Base-by-base conservation (phyloP, 2,329 filamentous ascomycete genomes). In the Exserohilum rostratum region DNA sequence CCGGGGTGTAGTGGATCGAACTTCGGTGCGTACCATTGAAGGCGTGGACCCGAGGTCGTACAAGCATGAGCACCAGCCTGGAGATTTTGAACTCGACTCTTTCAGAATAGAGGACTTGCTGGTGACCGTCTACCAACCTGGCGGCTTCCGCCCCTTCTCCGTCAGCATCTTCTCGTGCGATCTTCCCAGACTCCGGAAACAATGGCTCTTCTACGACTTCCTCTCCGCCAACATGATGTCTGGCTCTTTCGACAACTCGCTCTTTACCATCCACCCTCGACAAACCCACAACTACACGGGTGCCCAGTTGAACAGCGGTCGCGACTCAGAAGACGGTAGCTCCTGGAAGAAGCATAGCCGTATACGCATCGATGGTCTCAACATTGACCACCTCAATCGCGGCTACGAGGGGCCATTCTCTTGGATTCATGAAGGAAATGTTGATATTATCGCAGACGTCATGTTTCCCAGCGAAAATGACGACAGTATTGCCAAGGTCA, bases 131-230 rank as follows among this genome's bases (percentile, higher is more conserved):
- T 91, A 97, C 71, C 93, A 99, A 70, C 93, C 95, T 0, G 84
- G 87, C 50, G 87, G 87, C 45, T 98, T 99, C 79, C 86, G 95
- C n/a, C 95, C 95, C 0, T 99, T 96, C 74, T 89, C 92, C 0
- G 87, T 96, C 62, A 97, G 93, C 79, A 96, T 99, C 58, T 99
- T 91, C 78, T 95, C 91, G 6, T 97, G 93, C 74, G 93, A 98
- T 69, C 83, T 99, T 34, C 93, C 95, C 1, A 90, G 95, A 67
- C 79, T 99, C 42, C 86, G 95, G 47, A 98, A 97, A 71, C 93
- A 96, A 69, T 99, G 92, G 90, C 82, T 99, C 0, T 97, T 98
- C 74, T 99, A 99, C 79, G 95, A 99, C 74, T 96, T 99, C 65
- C 78, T 99, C 25, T 95, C 90, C 0, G 95, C 95, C 15, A 97